Conservation (phyloP, 1,284 basidiomycete genomes). For the Veloporphyrellus conicus region DNA sequence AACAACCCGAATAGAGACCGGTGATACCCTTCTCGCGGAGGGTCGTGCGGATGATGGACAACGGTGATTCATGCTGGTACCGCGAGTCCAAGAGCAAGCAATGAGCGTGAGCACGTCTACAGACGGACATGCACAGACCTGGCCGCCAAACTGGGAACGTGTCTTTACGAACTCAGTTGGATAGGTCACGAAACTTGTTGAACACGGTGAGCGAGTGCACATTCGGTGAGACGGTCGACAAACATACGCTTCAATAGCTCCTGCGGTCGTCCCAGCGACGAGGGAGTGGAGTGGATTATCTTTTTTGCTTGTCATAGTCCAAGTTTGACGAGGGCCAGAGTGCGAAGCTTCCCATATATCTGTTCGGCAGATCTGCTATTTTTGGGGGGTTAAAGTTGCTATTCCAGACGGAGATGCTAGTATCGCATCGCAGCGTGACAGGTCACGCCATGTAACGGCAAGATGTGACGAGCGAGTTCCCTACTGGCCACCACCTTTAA, state of each 20-base stretch:
- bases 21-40: conserved; percentile 65
- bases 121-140: conserved; percentile 41
- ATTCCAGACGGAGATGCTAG: too few relatives aligned
- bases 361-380: too few relatives aligned
- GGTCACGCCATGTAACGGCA: too few relatives aligned
- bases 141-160: conserved; percentile 74
- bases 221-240: not conserved
- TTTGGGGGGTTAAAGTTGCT: too few relatives aligned
- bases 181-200: conserved; percentile 72
- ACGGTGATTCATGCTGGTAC: conserved; percentile 46
- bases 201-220: conserved; percentile 30
- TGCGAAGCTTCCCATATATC: too few relatives aligned
- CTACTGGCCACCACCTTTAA: too few relatives aligned
- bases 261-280: conserved; percentile 89
- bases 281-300: conserved; percentile 80
- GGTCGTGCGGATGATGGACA: conserved; percentile 69
- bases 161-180: conserved; percentile 94
- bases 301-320: conserved; percentile 43
- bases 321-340: too few relatives aligned
- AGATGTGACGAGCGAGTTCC: too few relatives aligned
- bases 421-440: too few relatives aligned
- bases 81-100: too few relatives aligned
- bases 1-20: conserved; percentile 84
- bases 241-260: conserved; percentile 84
- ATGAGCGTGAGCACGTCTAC: not conserved